Evolutionary conservation across 2,329 filamentous ascomycete species (phyloP), one percentile per base, ranked within the genome.

Genomic region (Aureobasidium melanogenum): DNA sequence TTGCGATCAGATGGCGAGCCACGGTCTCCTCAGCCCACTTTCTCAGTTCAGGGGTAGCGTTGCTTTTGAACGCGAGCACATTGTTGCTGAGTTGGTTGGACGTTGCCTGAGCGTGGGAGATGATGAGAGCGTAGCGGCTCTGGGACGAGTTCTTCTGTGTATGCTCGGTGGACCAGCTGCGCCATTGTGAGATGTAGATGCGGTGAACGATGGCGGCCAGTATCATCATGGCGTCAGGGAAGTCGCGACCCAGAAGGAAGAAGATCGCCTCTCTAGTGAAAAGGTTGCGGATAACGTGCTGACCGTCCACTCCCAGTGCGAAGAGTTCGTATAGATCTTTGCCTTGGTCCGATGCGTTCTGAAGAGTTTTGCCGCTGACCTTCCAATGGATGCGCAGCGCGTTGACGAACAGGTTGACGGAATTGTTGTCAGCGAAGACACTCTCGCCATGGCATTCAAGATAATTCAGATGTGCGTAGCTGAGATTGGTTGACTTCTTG

Each of bases 41-140:
- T 30, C 36, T 50, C 24, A 51, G 14, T 22, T 50, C 44, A 32
- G 56, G 44, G 36, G 34, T 14, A 1, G 34, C 34, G 17, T 28
- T 47, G 28, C 43, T 22, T n/a, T 34, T 32, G 46, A 60, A 60
- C 2, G 56, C 46, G 10, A 60, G 36, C 3, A 60, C 56, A 7
- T 38, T 50, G 56, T 60, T 60, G 34, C 39, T 46, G 1, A 60
- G 36, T 7, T 60, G 56, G 10, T 60, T 60, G 5, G 56, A 41
- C 2, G 24, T 51, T 9, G 44, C 46, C 30, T 60, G 56, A 17
- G 56, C 56, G 4, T 59, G 56, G 12, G 44, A 17, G 24, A 59
- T 48, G 36, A 59, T 24, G 1, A 38, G 19, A 5, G 22, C 34
- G 9, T 24, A 28, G 2, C 32, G 22, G 24, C 12, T 10, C 7